Conservation (phyloP, 768 basidiomycete genomes). For the Rhodotorula babjevae region DNA sequence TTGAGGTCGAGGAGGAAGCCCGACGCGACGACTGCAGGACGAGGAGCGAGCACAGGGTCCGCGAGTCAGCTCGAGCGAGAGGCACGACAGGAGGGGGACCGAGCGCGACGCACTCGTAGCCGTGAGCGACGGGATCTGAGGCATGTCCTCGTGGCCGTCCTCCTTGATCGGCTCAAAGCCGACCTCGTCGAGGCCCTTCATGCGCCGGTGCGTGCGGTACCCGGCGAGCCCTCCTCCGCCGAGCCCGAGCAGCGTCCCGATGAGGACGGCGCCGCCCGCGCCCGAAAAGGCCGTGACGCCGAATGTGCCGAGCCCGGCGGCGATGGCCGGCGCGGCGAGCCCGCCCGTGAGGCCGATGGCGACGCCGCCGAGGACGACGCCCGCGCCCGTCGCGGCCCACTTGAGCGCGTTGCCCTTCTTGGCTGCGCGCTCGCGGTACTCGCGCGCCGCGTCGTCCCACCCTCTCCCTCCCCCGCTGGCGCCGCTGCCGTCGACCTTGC, state of each 20-base stretch:
- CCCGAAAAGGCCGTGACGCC: conserved; percentile 36
- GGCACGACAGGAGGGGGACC: neutral
- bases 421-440: conserved; percentile 13
- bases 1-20: conserved; percentile 49
- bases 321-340: conserved; percentile 41
- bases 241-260: conserved; percentile 42
- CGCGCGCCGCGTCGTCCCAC: conserved; percentile 35
- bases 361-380: conserved; percentile 40
- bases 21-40: conserved; percentile 50
- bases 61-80: no score
- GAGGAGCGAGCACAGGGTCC: neutral
- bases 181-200: conserved; percentile 42
- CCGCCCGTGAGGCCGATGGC: conserved; percentile 42
- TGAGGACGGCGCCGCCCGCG: conserved; percentile 39
- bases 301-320: conserved; percentile 30
- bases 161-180: conserved; percentile 37
- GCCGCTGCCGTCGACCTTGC: neutral
- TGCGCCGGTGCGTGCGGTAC: conserved; percentile 37
- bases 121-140: conserved; percentile 39
- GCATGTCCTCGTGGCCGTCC: conserved; percentile 29
- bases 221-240: conserved; percentile 40
- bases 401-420: conserved; percentile 35
- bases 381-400: conserved; percentile 41
- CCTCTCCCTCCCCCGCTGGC: neutral
- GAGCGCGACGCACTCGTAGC: conserved; percentile 6